Evolutionary conservation across 371 early-diverging fungal genomes (phyloP).

Genomic region (Syncephalis fuscata): DNA sequence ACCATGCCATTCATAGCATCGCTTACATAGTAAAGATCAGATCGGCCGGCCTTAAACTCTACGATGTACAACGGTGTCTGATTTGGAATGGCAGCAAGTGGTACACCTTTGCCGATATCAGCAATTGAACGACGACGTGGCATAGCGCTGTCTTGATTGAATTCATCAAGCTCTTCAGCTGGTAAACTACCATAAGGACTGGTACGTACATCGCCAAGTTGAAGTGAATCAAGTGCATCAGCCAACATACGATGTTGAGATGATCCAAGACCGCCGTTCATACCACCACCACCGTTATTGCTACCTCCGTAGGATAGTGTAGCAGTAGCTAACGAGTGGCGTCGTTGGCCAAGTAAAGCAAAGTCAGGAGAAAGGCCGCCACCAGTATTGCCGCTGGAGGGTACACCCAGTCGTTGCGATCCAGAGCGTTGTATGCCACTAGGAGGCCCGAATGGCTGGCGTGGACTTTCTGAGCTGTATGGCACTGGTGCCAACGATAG

Average conservation of each 20-base stretch:
- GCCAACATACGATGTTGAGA: conserved; percentile 5
- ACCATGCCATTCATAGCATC: conserved; percentile 26
- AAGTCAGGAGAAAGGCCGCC: not conserved
- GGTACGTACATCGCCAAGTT: conserved; percentile 7
- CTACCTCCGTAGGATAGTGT: conserved; percentile 11
- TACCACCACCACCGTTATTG: not conserved
- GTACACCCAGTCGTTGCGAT: no score
- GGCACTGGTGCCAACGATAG: conserved; percentile 7
- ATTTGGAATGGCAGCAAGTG: conserved; percentile 23
- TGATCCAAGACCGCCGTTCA: not conserved
- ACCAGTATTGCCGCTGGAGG: not conserved
- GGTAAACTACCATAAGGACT: conserved; percentile 7
- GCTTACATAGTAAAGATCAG: conserved; percentile 52
- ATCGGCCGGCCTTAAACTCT: conserved; percentile 80
- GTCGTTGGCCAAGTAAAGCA: conserved; percentile 14
- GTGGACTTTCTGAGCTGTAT: conserved; percentile 3
- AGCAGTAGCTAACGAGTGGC: conserved; percentile 25
- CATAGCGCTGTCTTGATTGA: conserved; percentile 10
- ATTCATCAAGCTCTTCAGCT: conserved; percentile 13
- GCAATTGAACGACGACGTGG: conserved; percentile 6
- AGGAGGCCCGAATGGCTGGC: conserved; percentile 2
- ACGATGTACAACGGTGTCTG: conserved; percentile 51
- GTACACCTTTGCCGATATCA: conserved; percentile 26
- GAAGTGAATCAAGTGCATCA: conserved; percentile 14
- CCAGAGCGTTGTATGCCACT: not conserved